phyloP scores from a whole-genome alignment of 2,329 filamentous ascomycete genomes.

The Cephalotrichum gorgonifer region DNA sequence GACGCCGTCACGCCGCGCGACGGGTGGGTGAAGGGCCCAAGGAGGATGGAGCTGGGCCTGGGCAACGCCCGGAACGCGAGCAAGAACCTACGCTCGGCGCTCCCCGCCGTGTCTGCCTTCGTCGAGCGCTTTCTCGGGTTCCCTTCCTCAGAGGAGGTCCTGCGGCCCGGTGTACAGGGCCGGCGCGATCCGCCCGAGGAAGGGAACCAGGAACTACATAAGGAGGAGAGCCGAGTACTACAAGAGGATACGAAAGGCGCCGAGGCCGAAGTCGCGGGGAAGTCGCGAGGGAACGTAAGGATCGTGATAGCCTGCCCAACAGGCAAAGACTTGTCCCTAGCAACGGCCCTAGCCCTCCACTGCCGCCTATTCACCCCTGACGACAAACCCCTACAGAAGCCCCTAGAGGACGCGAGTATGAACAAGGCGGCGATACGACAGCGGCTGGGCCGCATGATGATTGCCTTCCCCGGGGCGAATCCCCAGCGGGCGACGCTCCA shows the following conservation, averaged over 20 bases:
- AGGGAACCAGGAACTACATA: no score
- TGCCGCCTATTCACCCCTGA: slow-evolving; percentile 56
- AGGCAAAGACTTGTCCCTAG: slow-evolving; percentile 73
- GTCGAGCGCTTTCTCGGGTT: slow-evolving; percentile 26
- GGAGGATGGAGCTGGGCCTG: slow-evolving; percentile 49
- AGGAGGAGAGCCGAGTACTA: neutral
- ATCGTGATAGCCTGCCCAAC: slow-evolving; percentile 61
- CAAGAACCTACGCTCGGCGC: slow-evolving; percentile 64
- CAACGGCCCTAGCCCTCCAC: slow-evolving; percentile 62
- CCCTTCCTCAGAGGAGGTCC: no score
- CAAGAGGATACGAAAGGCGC: neutral
- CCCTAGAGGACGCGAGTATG: slow-evolving; percentile 25
- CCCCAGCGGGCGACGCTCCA: slow-evolving; percentile 79
- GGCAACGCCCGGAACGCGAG: slow-evolving; percentile 68
- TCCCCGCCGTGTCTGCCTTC: slow-evolving; percentile 54
- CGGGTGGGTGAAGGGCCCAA: slow-evolving; percentile 27
- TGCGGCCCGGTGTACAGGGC: no score
- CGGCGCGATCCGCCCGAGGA: no score
- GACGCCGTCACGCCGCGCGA: slow-evolving; percentile 29
- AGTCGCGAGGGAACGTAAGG: neutral
- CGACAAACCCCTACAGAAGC: slow-evolving; percentile 40
- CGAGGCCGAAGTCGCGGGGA: neutral
- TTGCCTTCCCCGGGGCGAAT: slow-evolving; percentile 67
- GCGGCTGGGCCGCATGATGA: slow-evolving; percentile 73
- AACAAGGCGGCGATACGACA: slow-evolving; percentile 71